Conservation (phyloP, 495 filamentous ascomycete species). For the Thozetella sp. region DNA sequence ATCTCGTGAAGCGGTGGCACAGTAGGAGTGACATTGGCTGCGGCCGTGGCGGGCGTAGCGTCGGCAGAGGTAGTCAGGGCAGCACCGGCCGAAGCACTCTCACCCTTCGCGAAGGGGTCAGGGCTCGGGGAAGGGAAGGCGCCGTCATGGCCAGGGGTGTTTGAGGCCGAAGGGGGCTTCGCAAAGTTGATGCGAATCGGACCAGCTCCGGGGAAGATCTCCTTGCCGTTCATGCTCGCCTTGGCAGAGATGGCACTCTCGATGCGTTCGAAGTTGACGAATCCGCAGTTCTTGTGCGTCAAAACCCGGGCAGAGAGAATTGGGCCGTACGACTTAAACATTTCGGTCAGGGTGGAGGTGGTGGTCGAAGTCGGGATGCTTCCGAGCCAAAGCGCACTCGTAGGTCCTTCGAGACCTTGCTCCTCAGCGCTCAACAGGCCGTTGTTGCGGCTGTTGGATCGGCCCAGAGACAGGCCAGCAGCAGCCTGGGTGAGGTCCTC, state of each 20-base stretch:
- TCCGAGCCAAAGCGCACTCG: slow-evolving; percentile 93
- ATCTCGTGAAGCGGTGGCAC: slow-evolving; percentile 75
- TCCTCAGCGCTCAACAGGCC: slow-evolving; percentile 66
- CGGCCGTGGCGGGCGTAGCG: slow-evolving; percentile 31
- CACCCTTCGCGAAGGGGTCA: slow-evolving; percentile 68
- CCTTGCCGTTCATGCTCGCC: slow-evolving; percentile 86
- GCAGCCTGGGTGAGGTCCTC: slow-evolving; percentile 72
- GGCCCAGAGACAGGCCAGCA: slow-evolving; percentile 74
- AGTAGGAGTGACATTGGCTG: slow-evolving; percentile 55
- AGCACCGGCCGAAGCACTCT: slow-evolving; percentile 34
- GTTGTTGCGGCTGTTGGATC: slow-evolving; percentile 59
- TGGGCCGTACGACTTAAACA: slow-evolving; percentile 87
- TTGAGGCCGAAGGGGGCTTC: slow-evolving; percentile 87
- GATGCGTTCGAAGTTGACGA: slow-evolving; percentile 92
- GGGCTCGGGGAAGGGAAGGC: slow-evolving; percentile 93
- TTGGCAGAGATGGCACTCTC: slow-evolving; percentile 91
- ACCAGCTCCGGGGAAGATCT: slow-evolving; percentile 96
- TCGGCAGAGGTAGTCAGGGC: slow-evolving; percentile 46
- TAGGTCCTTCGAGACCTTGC: slow-evolving; percentile 83
- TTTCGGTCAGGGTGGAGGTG: slow-evolving; percentile 86
- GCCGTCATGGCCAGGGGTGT: slow-evolving; percentile 81
- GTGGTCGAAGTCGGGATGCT: slow-evolving; percentile 98
- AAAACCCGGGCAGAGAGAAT: slow-evolving; percentile 92
- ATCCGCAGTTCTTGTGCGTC: slow-evolving; percentile 98
- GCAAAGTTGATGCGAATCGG: slow-evolving; percentile 96